Percentiles rank a stretch among this genome's conserved stretches.
phyloP scores from a whole-genome alignment of 805 yeast genomes.

The Cyberlindnera subsufficiens region DNA sequence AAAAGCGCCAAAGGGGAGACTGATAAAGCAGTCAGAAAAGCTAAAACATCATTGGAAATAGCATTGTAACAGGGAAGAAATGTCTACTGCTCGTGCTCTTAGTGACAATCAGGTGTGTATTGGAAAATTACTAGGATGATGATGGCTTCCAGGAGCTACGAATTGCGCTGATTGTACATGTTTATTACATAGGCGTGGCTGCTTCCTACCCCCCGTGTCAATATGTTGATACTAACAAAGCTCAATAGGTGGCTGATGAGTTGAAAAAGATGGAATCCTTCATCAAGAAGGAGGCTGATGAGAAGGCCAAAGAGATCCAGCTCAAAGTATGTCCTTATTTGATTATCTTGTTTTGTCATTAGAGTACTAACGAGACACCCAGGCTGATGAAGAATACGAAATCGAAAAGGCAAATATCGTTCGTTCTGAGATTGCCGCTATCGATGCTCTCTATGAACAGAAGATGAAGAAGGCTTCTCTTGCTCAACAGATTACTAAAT shows the following conservation, averaged over 20 bases:
- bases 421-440: constrained; percentile 83
- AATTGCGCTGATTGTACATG: too few relatives aligned
- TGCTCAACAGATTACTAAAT: constrained; percentile 92
- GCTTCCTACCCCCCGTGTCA: too few relatives aligned
- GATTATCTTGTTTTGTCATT: neutral
- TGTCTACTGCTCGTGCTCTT: constrained; percentile 32
- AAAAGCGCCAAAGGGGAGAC: too few relatives aligned
- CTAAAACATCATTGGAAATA: neutral
- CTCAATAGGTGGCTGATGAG: constrained; percentile 78
- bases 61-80: constrained; percentile 6
- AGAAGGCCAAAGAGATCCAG: constrained; percentile 93
- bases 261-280: constrained; percentile 97
- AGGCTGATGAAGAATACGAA: constrained; percentile 97
- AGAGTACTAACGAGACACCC: constrained; percentile 2
- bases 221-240: too few relatives aligned
- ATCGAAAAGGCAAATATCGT: constrained; percentile 95
- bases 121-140: neutral
- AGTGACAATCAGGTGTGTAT: constrained; percentile 45
- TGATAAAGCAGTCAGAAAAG: neutral
- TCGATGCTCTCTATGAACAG: constrained; percentile 73
- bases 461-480: constrained; percentile 87
- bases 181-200: too few relatives aligned
- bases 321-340: constrained; percentile 45
- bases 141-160: too few relatives aligned
- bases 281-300: constrained; percentile 98